phyloP scores from a whole-genome alignment of 768 basidiomycete species.

The Lentinula boryana region DNA sequence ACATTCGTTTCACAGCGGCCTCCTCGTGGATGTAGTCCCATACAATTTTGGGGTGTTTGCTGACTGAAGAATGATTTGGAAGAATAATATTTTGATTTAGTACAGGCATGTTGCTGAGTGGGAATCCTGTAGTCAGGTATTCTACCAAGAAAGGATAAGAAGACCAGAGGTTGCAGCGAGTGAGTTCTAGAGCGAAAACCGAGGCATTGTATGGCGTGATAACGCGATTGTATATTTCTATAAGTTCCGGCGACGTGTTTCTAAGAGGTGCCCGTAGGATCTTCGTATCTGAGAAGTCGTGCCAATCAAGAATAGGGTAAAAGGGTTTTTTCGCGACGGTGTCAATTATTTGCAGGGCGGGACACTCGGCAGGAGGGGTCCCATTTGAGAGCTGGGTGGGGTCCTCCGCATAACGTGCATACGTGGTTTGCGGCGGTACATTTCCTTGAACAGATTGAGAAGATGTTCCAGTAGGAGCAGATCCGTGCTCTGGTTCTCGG shows the following conservation, averaged over 20 bases:
- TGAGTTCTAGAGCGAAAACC: too few species aligned
- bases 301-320: neutral
- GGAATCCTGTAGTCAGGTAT: too few species aligned
- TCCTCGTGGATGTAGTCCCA: neutral
- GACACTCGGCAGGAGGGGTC: neutral
- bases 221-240: neutral
- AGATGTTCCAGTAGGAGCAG: neutral
- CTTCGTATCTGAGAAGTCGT: neutral
- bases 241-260: neutral
- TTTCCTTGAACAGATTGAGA: neutral
- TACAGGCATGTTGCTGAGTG: constrained; percentile 9
- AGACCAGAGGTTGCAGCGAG: too few species aligned
- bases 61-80: neutral
- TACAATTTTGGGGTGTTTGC: neutral
- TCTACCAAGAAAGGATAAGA: too few species aligned
- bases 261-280: neutral
- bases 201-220: constrained; percentile 31
- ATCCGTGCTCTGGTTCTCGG: neutral
- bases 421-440: neutral
- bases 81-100: neutral
- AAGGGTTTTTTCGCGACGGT: neutral
- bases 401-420: neutral
- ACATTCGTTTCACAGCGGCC: constrained; percentile 3
- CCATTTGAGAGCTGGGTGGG: neutral
- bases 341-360: neutral